Percentiles rank a stretch among this genome's conserved stretches.
Conservation (phyloP, 179 eudicot species). For the Vitellaria paradoxa region DNA sequence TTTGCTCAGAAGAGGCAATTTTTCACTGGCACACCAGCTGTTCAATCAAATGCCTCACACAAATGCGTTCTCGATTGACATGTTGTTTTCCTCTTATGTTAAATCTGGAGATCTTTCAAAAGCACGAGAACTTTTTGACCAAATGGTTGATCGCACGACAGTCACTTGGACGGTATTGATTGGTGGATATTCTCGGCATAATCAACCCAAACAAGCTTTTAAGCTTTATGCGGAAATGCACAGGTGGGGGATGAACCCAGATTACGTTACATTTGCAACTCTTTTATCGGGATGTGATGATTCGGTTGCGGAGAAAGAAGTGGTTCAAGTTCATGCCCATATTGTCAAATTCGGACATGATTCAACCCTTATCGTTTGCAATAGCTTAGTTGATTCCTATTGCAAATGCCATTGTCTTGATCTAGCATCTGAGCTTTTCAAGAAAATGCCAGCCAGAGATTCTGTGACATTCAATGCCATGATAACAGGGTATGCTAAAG, state of each 20-base stretch:
- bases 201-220: slow-evolving; percentile 48
- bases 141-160: slow-evolving; percentile 32
- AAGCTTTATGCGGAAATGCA: slow-evolving; percentile 54
- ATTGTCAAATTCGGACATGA: slow-evolving; percentile 48
- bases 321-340: slow-evolving; percentile 67
- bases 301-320: slow-evolving; percentile 20
- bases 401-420: slow-evolving; percentile 54
- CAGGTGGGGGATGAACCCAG: slow-evolving; percentile 48
- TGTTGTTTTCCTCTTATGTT: slow-evolving; percentile 57
- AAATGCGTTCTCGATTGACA: slow-evolving; percentile 51
- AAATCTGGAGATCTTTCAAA: slow-evolving; percentile 46
- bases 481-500: slow-evolving; percentile 62
- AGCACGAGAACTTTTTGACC: slow-evolving; percentile 66
- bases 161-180: slow-evolving; percentile 85
- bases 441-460: slow-evolving; percentile 49
- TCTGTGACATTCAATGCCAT: slow-evolving; percentile 68
- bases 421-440: slow-evolving; percentile 45
- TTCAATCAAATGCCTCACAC: slow-evolving; percentile 70
- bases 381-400: slow-evolving; percentile 76
- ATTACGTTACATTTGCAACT: slow-evolving; percentile 65
- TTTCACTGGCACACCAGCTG: slow-evolving; percentile 47
- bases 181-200: slow-evolving; percentile 58
- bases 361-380: slow-evolving; percentile 42
- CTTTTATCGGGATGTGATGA: slow-evolving; percentile 64
- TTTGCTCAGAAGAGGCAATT: slow-evolving; percentile 34